phyloP scores from a whole-genome alignment of 2,329 filamentous ascomycete genomes.

The Xylariaceae sp. region DNA sequence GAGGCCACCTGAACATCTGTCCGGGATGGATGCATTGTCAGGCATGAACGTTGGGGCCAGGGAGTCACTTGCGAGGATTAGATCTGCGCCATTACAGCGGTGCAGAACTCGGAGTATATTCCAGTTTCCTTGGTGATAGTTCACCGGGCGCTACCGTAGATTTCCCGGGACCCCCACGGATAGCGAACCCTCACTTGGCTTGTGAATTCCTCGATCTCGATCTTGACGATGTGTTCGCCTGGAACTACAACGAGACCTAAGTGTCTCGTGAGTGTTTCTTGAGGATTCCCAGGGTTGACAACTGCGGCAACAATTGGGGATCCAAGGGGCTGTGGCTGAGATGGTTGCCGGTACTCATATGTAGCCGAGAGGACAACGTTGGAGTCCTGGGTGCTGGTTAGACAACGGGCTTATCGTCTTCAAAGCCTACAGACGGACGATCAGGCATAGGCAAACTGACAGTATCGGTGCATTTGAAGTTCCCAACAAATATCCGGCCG shows the following conservation, averaged over 20 bases:
- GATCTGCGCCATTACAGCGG: not conserved
- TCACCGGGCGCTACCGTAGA: slow-evolving; percentile 14
- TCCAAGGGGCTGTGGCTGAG: slow-evolving; percentile 33
- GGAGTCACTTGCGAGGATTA: not conserved
- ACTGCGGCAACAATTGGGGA: slow-evolving; percentile 34
- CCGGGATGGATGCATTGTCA: not conserved
- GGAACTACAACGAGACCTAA: slow-evolving; percentile 88
- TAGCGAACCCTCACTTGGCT: slow-evolving; percentile 44
- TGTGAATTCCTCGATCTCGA: slow-evolving; percentile 76
- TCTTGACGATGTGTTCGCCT: slow-evolving; percentile 75
- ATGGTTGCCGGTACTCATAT: slow-evolving; percentile 82
- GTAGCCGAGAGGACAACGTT: slow-evolving; percentile 84
- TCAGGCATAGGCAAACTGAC: slow-evolving; percentile 41
- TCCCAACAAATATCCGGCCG: slow-evolving; percentile 79
- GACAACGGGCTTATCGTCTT: not conserved
- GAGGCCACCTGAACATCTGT: too few relatives aligned
- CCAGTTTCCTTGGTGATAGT: not conserved
- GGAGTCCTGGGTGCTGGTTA: slow-evolving; percentile 57
- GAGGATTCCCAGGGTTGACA: slow-evolving; percentile 42
- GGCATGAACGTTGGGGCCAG: not conserved
- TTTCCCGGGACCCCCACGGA: slow-evolving; percentile 24
- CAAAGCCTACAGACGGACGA: not conserved
- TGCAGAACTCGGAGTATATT: not conserved
- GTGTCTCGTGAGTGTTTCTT: slow-evolving; percentile 75
- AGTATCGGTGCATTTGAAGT: slow-evolving; percentile 91